Percentiles rank a stretch among this genome's conserved stretches.
These are phyloP conservation scores for Friedmanniomyces endolithicus DNA, from an alignment of 495 filamentous ascomycete species.

Conservation along the genomic window DNA sequence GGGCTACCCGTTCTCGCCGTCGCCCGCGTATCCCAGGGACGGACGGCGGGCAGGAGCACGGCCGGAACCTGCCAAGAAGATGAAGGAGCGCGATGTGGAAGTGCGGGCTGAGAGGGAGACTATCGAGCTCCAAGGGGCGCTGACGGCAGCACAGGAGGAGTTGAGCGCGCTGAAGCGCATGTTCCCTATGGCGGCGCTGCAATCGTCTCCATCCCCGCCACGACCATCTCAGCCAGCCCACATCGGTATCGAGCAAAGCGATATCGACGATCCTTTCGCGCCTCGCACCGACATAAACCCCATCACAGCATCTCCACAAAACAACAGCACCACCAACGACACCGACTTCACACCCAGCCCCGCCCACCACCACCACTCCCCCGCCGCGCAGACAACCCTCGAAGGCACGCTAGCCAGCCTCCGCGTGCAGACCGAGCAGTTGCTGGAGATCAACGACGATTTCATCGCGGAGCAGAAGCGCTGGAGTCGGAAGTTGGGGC, in stretches of 20 bases:
- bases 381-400: slow-evolving; percentile 6
- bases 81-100: background rate
- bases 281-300: background rate
- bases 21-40: background rate
- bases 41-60: no score
- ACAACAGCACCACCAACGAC: background rate
- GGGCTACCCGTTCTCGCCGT: background rate
- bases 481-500: background rate
- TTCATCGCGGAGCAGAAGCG: slow-evolving; percentile 14
- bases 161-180: background rate
- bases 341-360: background rate
- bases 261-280: slow-evolving; percentile 2
- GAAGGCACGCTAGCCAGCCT: slow-evolving; percentile 17
- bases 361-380: background rate
- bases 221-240: background rate
- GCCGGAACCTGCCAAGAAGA: background rate
- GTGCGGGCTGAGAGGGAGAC: background rate
- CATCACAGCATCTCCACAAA: background rate
- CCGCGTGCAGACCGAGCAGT: slow-evolving; percentile 18
- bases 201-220: background rate
- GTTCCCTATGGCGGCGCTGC: background rate
- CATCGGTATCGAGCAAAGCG: background rate
- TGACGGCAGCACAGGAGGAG: slow-evolving; percentile 1
- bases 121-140: background rate
- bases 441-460: slow-evolving; percentile 20